Percentiles rank a stretch among this genome's conserved stretches.
phyloP scores from a whole-genome alignment of 1,284 basidiomycete species.

The Melampsora americana region DNA sequence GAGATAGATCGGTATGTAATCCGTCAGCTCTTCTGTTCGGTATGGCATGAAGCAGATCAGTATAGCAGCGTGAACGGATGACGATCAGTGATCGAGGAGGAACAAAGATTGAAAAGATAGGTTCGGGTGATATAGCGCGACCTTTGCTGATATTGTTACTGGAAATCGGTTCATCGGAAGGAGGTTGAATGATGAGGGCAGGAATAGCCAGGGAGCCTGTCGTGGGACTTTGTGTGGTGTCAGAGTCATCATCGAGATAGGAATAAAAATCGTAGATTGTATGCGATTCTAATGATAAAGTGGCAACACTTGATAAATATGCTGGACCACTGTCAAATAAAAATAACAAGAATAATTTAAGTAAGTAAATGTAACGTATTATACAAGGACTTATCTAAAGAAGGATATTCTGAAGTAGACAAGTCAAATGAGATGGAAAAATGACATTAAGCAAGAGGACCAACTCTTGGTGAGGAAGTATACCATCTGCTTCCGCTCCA shows the following conservation, averaged over 20 bases:
- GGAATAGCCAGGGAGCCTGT: not conserved
- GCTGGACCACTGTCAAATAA: conserved; percentile 81
- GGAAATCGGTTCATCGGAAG: not conserved
- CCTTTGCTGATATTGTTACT: conserved; percentile 51
- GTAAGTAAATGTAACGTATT: not conserved
- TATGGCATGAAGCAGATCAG: conserved; percentile 65
- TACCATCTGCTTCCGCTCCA: conserved; percentile 83
- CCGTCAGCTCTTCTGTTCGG: conserved; percentile 60
- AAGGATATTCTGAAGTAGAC: conserved; percentile 32
- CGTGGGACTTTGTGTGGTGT: not conserved
- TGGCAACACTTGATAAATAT: conserved; percentile 83
- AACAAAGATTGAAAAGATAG: conserved; percentile 70
- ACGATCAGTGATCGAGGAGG: conserved; percentile 77
- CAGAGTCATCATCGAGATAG: conserved; percentile 57
- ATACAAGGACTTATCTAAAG: conserved; percentile 62
- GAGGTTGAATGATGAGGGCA: conserved; percentile 48
- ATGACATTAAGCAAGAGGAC: conserved; percentile 24
- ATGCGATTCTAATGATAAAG: conserved; percentile 79
- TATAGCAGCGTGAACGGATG: conserved; percentile 68
- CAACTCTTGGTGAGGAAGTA: conserved; percentile 64
- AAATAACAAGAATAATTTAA: not conserved
- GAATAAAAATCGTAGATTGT: conserved; percentile 79
- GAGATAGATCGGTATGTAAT: not conserved
- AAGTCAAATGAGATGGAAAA: conserved; percentile 10
- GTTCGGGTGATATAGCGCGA: conserved; percentile 63